Evolutionary conservation across 495 filamentous ascomycete species (phyloP), one percentile per base, ranked within the genome.

Genomic region (Aspergillus egyptiacus): DNA sequence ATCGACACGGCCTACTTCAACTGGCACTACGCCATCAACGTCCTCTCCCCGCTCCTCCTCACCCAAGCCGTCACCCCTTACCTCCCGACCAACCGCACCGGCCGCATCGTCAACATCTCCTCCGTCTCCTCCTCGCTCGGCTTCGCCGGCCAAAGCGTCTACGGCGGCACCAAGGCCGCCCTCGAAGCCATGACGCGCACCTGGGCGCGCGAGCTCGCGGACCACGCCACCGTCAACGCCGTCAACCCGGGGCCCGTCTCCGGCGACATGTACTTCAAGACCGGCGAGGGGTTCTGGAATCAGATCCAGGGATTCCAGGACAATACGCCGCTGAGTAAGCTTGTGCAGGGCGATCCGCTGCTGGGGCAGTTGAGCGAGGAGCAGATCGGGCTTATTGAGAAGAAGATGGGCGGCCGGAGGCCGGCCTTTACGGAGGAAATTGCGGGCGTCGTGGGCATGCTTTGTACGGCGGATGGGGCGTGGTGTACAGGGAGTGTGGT

Each of bases 141-240:
- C 0, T 88, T 87, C 65, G 60, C 71, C 2, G 77, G 73, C 5
- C 86, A 93, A 65, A 77, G 77, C 6, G 80, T 95, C 25, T 96
- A 95, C 60, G 87, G 86, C 31, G 89, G 89, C 3, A 91, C 84
- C 54, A 96, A 96, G 66, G 89, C 86, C 0, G 90, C 91, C 0
- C 57, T 95, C 25, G 91, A 96, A 53, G 78, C 85, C n/a, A 93
- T 95, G 89, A 95, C 89, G 9, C 75, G 91, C 7, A 89, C 86
- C 2, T 96, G 90, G 91, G 72, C 82, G 0, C 75, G 87, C 15
- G 91, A 96, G 67, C 69, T 96, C 28, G 72, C 80, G 2, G 84
- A 93, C 62, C 70, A 81, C 6, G 78, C 76, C 0, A 96, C 90
- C 0, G 89, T 95, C 30, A 96, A 95, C 61, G 80, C 84, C 0